phyloP scores from a whole-genome alignment of 805 yeast genomes.

The Kuraishia borneana region DNA sequence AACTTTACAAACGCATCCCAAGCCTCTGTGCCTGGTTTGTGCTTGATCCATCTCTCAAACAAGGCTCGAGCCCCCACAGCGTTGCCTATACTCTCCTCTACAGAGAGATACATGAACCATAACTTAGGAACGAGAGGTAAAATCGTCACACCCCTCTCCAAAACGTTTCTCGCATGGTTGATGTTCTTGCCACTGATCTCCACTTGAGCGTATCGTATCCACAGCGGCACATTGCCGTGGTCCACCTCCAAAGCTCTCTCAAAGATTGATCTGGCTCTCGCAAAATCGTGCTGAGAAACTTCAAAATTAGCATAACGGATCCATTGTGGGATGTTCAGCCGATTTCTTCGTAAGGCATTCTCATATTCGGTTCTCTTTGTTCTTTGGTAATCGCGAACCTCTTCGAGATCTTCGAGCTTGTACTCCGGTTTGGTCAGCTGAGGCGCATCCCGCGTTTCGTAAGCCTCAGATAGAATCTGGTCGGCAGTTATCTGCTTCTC shows the following conservation, averaged over 20 bases:
- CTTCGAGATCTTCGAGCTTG: conserved; percentile 65
- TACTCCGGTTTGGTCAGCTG: conserved; percentile 28
- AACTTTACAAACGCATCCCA: conserved; percentile 70
- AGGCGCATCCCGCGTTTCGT: conserved; percentile 31
- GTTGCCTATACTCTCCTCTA: conserved; percentile 72
- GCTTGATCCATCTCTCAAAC: conserved; percentile 69
- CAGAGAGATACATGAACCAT: conserved; percentile 75
- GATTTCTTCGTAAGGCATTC: conserved; percentile 74
- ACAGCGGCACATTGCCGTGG: conserved; percentile 64
- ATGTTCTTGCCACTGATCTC: conserved; percentile 65
- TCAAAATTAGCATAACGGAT: conserved; percentile 86
- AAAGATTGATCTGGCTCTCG: conserved; percentile 75
- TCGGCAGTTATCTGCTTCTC: conserved; percentile 53
- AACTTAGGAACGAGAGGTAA: conserved; percentile 76
- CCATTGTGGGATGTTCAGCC: conserved; percentile 83
- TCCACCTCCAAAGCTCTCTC: conserved; percentile 81
- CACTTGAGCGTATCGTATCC: conserved; percentile 74
- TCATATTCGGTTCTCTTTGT: conserved; percentile 77
- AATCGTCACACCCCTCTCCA: conserved; percentile 64
- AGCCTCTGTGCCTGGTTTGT: conserved; percentile 58
- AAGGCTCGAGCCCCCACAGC: conserved; percentile 48
- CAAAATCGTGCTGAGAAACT: conserved; percentile 62
- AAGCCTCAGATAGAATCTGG: conserved; percentile 52
- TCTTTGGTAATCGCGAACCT: conserved; percentile 62
- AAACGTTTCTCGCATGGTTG: conserved; percentile 80